A percentile compares a stretch with the other conserved stretches of the same genome.
Conservation (phyloP, 805 yeast species). For the Nakazawaea molendinolei region DNA sequence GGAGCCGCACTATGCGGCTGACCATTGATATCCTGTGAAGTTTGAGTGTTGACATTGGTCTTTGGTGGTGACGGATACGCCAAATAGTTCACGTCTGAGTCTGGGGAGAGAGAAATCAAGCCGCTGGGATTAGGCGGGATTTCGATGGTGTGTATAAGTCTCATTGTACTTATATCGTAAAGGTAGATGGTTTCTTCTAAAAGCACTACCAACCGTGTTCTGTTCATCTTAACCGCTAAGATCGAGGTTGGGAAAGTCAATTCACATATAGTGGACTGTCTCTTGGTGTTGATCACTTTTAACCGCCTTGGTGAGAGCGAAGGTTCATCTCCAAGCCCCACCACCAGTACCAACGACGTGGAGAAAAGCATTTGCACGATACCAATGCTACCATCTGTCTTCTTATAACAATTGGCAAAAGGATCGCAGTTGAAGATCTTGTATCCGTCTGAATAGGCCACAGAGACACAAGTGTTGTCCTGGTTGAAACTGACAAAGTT, state of each 20-base stretch:
- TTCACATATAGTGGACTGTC: conserved; percentile 69
- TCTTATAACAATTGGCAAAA: conserved; percentile 61
- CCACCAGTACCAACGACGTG: conserved; percentile 79
- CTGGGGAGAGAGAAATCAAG: conserved; percentile 53
- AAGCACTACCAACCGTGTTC: conserved; percentile 78
- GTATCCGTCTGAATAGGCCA: conserved; percentile 60
- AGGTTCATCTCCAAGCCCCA: conserved; percentile 75
- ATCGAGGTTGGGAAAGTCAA: conserved; percentile 81
- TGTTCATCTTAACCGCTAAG: conserved; percentile 69
- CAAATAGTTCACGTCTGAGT: conserved; percentile 43
- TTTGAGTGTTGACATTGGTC: conserved; percentile 16
- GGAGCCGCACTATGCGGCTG: conserved; percentile 10
- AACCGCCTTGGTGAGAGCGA: conserved; percentile 75
- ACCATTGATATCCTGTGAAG: not conserved
- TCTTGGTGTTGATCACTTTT: conserved; percentile 77
- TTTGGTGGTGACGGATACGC: conserved; percentile 79
- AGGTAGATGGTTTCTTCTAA: conserved; percentile 79
- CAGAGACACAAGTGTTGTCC: conserved; percentile 74
- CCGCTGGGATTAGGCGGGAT: conserved; percentile 54
- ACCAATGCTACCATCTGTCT: conserved; percentile 53
- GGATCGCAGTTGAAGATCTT: conserved; percentile 82
- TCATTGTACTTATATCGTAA: conserved; percentile 87
- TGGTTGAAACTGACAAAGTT: conserved; percentile 74
- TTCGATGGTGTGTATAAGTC: conserved; percentile 69
- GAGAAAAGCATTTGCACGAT: conserved; percentile 88